Evolutionary conservation across 2,329 filamentous ascomycete genomes (phyloP), one percentile per base, ranked within the genome.

Genomic region (Fusarium nelsonii): DNA sequence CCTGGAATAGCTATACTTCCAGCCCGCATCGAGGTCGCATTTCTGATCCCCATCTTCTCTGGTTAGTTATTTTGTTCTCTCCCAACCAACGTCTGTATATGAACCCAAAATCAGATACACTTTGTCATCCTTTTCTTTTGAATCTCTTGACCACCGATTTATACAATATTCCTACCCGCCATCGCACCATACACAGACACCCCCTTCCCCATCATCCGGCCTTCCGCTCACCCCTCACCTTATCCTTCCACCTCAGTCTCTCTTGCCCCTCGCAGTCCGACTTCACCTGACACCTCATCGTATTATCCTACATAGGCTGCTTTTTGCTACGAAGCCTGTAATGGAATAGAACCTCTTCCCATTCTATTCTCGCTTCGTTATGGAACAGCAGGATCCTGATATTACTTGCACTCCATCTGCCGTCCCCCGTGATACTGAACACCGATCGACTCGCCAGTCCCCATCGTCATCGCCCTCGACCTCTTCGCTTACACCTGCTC

Each of bases 381-480:
- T 87, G 85, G 84, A 85, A 85, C 79, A 81, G 79, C 80, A 82
- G 80, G 70, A 73, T 44, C 65, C 73, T 57, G 61, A 65, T 58
- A 62, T 65, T 58, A 63, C 71, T 66, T 72, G 75, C 65, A 76
- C 72, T 63, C 69, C 76, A 55, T 71, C 70, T 67, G 56, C 70
- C 58, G 74, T 65, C 55, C 69, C 58, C 51, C 70, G 76, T 73
- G 71, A 77, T 70, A 78, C 74, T 73, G 73, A 78, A 67, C 74
- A 73, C 48, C 70, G 72, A 59, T 72, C 71, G 55, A 56, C 71
- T 69, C 73, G 63, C 58, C 59, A 69, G 37, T 63, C 63, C 34
- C 65, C 54, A 48, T 53, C 70, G 49, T 49, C 67, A 65, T 73
- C 65, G 26, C 41, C 69, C 62, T 68, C 68, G 61, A 62, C 69